Conservation (phyloP, 176 grass and related monocot species). For the Pontederia crassipes region DNA sequence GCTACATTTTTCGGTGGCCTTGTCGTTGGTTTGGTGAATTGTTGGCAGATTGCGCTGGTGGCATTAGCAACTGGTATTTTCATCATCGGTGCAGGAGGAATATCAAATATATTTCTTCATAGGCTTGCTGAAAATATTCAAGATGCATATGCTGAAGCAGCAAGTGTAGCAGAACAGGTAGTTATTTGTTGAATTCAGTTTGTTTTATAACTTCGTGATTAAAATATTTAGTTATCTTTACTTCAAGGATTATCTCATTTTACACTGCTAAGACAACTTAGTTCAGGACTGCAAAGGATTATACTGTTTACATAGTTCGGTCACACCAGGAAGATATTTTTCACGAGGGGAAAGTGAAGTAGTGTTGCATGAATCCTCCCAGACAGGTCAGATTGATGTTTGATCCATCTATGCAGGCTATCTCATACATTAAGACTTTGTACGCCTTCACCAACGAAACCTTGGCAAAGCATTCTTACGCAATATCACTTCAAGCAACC, state of each 20-base stretch:
- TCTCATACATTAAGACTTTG: conserved; percentile 76
- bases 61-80: conserved; percentile 96
- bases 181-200: background rate
- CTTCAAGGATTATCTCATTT: no score
- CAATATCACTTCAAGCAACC: conserved; percentile 94
- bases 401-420: conserved; percentile 37
- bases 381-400: background rate
- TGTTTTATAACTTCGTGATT: background rate
- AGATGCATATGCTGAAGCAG: conserved; percentile 97
- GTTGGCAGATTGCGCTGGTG: conserved; percentile 96
- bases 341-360: no score
- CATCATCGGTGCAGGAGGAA: conserved; percentile 94
- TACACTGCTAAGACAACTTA: no score
- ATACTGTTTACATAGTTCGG: no score
- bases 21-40: conserved; percentile 86
- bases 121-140: conserved; percentile 99
- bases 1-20: conserved; percentile 93
- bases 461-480: conserved; percentile 96
- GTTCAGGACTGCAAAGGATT: no score
- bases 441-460: conserved; percentile 97
- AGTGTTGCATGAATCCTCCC: no score
- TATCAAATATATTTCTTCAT: conserved; percentile 99
- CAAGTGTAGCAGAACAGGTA: conserved; percentile 98
- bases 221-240: no score
- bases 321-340: no score